Evolutionary conservation across 2,329 filamentous ascomycete genomes (phyloP).

Genomic region (Botrytis squamosa): DNA sequence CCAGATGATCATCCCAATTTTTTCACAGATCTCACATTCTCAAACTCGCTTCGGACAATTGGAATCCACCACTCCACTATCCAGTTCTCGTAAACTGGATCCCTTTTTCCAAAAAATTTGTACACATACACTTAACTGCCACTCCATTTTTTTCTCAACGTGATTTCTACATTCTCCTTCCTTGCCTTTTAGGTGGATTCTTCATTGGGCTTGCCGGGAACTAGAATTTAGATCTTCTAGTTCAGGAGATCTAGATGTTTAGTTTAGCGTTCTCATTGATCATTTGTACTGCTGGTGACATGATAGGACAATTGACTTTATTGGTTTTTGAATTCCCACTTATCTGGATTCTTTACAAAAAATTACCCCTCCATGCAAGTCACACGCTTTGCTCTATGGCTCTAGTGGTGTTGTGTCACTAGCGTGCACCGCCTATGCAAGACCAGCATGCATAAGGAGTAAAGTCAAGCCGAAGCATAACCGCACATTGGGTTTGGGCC

Average conservation of each 20-base stretch:
- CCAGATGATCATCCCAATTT: conserved; percentile 19
- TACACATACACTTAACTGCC: background rate
- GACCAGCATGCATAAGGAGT: background rate
- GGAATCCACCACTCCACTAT: background rate
- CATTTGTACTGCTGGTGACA: conserved; percentile 1
- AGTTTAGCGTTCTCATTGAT: conserved; percentile 2
- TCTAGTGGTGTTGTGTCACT: background rate
- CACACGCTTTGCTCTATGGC: conserved; percentile 4
- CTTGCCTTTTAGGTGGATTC: background rate
- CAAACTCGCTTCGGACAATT: background rate
- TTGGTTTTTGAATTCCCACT: background rate
- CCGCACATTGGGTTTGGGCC: background rate
- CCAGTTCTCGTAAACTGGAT: conserved; percentile 7
- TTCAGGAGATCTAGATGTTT: background rate
- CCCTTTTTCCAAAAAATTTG: background rate
- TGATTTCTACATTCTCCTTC: background rate
- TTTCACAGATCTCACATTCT: conserved; percentile 1
- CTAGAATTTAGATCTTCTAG: background rate
- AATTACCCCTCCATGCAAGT: conserved; percentile 22
- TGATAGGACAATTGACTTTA: conserved; percentile 6
- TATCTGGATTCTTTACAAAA: background rate
- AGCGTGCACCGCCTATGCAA: background rate
- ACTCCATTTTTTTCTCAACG: conserved; percentile 15
- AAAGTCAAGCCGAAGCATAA: conserved; percentile 1
- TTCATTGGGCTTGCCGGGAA: background rate